Conservation (phyloP, 768 basidiomycete species). For the Leccinum variicolor region DNA sequence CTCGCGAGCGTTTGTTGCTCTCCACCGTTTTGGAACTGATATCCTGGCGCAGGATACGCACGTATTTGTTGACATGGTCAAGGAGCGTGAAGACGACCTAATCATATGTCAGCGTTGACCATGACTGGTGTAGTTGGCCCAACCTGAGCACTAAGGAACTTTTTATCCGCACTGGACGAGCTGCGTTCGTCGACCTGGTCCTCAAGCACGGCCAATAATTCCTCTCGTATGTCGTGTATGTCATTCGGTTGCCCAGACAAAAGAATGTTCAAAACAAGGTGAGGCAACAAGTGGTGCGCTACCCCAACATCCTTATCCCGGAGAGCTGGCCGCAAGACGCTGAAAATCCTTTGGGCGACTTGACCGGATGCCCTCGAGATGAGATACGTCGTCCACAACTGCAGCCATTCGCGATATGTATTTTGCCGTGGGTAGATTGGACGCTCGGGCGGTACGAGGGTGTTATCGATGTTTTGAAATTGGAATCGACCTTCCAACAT, state of each 20-base stretch:
- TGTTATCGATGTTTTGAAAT: constrained; percentile 50
- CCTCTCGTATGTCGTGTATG: constrained; percentile 60
- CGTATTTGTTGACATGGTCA: constrained; percentile 92
- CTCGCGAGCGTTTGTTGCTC: constrained; percentile 45
- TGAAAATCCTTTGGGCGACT: constrained; percentile 68
- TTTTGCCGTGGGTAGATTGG: constrained; percentile 74
- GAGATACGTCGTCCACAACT: constrained; percentile 81
- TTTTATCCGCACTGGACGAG: constrained; percentile 67
- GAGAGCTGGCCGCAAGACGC: constrained; percentile 73
- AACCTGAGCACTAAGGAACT: constrained; percentile 92
- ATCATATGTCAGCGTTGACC: neutral
- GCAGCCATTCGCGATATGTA: constrained; percentile 98
- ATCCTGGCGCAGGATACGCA: constrained; percentile 71
- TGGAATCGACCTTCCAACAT: constrained; percentile 70
- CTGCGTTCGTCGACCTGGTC: constrained; percentile 77
- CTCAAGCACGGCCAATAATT: constrained; percentile 77
- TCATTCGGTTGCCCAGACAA: constrained; percentile 68
- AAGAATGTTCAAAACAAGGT: constrained; percentile 83
- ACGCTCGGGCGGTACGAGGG: constrained; percentile 41
- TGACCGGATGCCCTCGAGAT: constrained; percentile 60
- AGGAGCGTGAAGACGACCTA: constrained; percentile 92
- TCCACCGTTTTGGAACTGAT: constrained; percentile 48
- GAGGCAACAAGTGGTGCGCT: constrained; percentile 88
- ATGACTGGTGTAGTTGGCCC: neutral
- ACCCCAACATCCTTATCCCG: constrained; percentile 90